These are phyloP conservation scores for Fragilariopsis cylindrus DNA, from an alignment of 108 stramenopile species.

Conservation along the genomic window DNA sequence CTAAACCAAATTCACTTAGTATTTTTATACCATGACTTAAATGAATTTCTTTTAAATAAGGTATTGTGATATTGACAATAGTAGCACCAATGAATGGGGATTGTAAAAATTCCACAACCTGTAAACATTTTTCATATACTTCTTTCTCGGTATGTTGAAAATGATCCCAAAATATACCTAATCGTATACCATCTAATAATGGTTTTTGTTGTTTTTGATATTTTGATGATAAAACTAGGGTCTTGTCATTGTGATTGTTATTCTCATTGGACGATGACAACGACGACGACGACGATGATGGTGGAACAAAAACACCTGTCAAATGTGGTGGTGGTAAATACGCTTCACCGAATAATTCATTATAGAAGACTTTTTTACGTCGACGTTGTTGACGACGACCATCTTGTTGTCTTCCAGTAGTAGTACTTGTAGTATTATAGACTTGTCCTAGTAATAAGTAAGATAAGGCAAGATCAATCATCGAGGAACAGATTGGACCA, in stretches of 20 bases:
- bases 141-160: constrained; percentile 36
- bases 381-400: too few species aligned
- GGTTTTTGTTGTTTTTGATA: not conserved
- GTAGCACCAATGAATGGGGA: constrained; percentile 30
- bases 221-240: not conserved
- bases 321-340: not conserved
- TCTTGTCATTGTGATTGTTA: too few species aligned
- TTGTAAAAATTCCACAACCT: constrained; percentile 22
- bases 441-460: not conserved
- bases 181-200: constrained; percentile 25
- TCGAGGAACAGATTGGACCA: constrained; percentile 37
- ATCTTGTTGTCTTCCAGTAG: too few species aligned
- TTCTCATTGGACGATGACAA: too few species aligned
- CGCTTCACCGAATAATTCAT: not conserved
- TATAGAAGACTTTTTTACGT: not conserved
- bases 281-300: too few species aligned
- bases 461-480: constrained; percentile 21
- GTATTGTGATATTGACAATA: constrained; percentile 52
- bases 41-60: constrained; percentile 48
- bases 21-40: constrained; percentile 57
- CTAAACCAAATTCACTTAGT: constrained; percentile 43
- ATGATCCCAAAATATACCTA: constrained; percentile 44
- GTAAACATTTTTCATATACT: constrained; percentile 14
- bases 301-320: not conserved
- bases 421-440: not conserved